Base-by-base conservation (phyloP, 495 filamentous ascomycete genomes). In the Darksidea phi region DNA sequence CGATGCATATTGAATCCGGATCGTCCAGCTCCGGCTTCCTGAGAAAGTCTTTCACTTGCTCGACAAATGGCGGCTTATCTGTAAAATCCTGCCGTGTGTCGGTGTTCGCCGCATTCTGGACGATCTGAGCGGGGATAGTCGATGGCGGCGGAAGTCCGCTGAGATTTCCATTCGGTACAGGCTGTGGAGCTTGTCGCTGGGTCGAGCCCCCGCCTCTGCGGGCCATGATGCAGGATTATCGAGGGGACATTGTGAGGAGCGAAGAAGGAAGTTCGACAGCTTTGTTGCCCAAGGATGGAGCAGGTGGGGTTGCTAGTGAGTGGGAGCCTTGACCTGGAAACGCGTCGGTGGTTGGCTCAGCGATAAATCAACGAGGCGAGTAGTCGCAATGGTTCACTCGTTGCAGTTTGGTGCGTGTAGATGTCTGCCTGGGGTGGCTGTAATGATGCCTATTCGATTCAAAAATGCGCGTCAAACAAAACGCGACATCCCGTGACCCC, bases 1-100 rank as follows among this genome's bases (percentile, higher is more conserved):
- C 85, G 63, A 93, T 90, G 70, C 91, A 82, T 7, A 84, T 80
- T 48, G 89, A 72, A 60, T 86, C 84, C 15, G 71, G 66, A 52
- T 89, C 84, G 58, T 86, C 83, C 65, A 63, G 68, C 69, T 74
- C 67, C 58, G 77, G 61, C 41, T 73, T 67, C 38, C 75, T 76
- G 15, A 87, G 73, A 37, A 88, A 78, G 67, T 90, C 88, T 42
- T 80, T 75, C 28, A 90, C 79, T 20, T 91, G 78, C 60, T 84
- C 79, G 7, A 80, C 75, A 54, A 91, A 87, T 0, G 78, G 78
- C 61, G 84, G 77, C 59, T 76, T 80, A 38, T 76, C 76, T 12
- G 78, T 68, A 51, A 68, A 68, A 45, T 79, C 71, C 32, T 75
- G 50, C 45, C 77, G 74, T 8, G 63, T 72, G 51, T 71, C 70